Evolutionary conservation across 106 monocot species (phyloP), one percentile per base, ranked within the genome.

Genomic region (Dendrobium officinale): DNA sequence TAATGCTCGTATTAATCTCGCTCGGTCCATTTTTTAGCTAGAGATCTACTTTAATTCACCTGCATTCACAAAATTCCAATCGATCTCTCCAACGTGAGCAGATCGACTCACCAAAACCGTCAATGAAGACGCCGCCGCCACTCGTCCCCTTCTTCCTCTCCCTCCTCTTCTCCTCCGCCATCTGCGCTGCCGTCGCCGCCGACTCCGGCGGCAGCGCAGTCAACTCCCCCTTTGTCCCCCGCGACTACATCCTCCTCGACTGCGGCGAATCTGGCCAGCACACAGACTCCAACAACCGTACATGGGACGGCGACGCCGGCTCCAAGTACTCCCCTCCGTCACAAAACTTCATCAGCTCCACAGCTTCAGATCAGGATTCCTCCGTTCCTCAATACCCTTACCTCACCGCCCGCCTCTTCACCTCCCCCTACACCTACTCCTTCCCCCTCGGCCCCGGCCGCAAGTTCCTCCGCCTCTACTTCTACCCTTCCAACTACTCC

Each of bases 391-490:
- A 49, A 40, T 67, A 81, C 81, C 90, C 90, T 3, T 90, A 67
- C 79, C 51, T 77, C 49, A 78, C 87, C 27, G 90, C 87, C 45
- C 86, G 91, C 47, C 6, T 89, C 82, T 92, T 86, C 81, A 80
- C 79, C 40, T 81, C 87, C 51, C 77, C 85, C 72, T 89, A 83
- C 81, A 86, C 85, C 64, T 92, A 92, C 86, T 72, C 84, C 78
- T 88, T 92, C 77, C 89, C 89, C n/a, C 86, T 89, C 72, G 79
- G 61, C 82, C 72, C 87, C 43, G 89, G 88, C 82, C 92, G 88
- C 55, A 86, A 89, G 74, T 92, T 84, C 82, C 67, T 92, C 84
- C 85, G 92, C 41, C 80, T 83, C 73, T 78, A 83, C 83, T 83
- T 83, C 83, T 83, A 79, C 83, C 83, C 83, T 7, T 43, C 83